These are phyloP conservation scores for Mycena leptocephala DNA, from an alignment of 768 basidiomycete genomes.

Conservation along the genomic window DNA sequence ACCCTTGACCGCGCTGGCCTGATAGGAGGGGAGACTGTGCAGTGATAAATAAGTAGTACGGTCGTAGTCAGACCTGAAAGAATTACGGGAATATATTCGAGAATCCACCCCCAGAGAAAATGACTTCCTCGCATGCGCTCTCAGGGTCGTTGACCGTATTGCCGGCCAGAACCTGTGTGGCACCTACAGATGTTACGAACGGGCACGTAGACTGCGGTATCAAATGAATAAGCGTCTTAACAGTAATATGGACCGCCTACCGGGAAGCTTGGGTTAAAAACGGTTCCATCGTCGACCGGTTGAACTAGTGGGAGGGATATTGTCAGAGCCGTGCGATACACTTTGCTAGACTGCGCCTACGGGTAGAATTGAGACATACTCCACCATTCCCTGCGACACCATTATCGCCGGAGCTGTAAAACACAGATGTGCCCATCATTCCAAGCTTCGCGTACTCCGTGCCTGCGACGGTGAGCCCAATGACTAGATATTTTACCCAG, in stretches of 20 bases:
- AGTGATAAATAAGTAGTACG: background rate
- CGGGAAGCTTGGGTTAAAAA: constrained; percentile 45
- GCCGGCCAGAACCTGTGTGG: constrained; percentile 64
- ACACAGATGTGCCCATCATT: constrained; percentile 53
- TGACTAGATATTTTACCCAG: background rate
- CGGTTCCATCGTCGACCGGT: constrained; percentile 34
- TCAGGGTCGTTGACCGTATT: constrained; percentile 62
- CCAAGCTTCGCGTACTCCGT: constrained; percentile 50
- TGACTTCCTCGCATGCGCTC: constrained; percentile 61
- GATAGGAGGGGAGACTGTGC: constrained; percentile 62
- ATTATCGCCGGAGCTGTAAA: constrained; percentile 55
- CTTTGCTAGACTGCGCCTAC: background rate
- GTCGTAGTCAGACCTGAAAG: background rate
- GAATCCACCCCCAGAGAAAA: constrained; percentile 70
- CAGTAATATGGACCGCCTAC: background rate
- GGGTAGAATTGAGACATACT: constrained; percentile 40
- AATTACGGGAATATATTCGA: constrained; percentile 58
- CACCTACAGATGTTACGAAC: constrained; percentile 68
- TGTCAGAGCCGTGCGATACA: background rate
- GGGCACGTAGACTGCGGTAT: constrained; percentile 58
- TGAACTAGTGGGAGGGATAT: constrained; percentile 15
- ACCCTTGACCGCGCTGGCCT: constrained; percentile 55
- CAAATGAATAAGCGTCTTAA: background rate
- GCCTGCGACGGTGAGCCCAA: background rate
- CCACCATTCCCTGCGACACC: constrained; percentile 55